Conservation (phyloP, 2,329 filamentous ascomycete species). For the Apiospora malaysiana region DNA sequence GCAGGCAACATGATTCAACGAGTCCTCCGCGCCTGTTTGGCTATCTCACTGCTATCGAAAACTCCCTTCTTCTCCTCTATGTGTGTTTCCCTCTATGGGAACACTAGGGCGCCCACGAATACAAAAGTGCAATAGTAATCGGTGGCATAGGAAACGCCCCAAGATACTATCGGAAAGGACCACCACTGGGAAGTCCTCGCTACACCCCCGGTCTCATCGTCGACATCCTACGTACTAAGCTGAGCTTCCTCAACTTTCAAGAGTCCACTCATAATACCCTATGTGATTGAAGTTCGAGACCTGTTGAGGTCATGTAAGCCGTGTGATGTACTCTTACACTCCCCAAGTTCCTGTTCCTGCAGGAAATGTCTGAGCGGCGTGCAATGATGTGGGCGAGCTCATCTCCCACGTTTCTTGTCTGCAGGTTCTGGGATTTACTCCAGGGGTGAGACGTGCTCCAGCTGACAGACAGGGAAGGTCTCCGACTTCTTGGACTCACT, state of each 20-base stretch:
- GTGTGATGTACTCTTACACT: too few relatives aligned
- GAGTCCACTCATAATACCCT: neutral
- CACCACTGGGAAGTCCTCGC: neutral
- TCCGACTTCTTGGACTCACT: too few relatives aligned
- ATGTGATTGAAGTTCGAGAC: too few relatives aligned
- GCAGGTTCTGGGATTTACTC: neutral
- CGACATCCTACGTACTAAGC: neutral
- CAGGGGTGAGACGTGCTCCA: neutral
- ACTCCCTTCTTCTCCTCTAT: neutral
- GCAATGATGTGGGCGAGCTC: neutral
- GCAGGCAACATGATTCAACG: neutral
- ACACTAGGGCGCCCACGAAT: neutral
- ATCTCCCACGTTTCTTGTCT: neutral
- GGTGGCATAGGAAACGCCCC: too few relatives aligned
- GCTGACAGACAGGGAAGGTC: too few relatives aligned
- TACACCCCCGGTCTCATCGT: too few relatives aligned
- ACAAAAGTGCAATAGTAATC: neutral
- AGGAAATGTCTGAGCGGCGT: neutral
- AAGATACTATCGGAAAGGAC: too few relatives aligned
- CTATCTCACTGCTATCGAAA: neutral
- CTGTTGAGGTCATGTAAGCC: neutral
- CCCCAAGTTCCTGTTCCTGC: neutral
- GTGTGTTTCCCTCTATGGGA: too few relatives aligned
- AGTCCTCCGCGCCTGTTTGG: neutral
- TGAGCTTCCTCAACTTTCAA: neutral